Percentiles rank a stretch among this genome's conserved stretches.
Evolutionary conservation across 2,329 filamentous ascomycete genomes (phyloP).

Genomic region (Xylariaceae sp.): DNA sequence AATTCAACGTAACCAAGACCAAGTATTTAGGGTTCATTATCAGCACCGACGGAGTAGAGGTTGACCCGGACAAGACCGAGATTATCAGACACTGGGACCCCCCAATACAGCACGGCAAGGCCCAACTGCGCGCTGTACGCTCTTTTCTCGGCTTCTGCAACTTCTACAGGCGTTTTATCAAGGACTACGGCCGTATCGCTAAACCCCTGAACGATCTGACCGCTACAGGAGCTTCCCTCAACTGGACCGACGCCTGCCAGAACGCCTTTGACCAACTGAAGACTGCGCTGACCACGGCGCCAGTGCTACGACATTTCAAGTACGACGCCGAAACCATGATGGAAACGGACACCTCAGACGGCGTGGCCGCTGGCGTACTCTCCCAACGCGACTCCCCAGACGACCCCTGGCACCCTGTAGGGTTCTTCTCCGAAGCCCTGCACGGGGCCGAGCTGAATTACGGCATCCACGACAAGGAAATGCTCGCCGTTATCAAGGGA

Average conservation of each 20-base stretch:
- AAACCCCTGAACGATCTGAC: background rate
- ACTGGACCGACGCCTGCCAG: background rate
- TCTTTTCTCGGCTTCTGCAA: background rate
- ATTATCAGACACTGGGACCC: background rate
- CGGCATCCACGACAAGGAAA: constrained; percentile 4
- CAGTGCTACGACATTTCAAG: background rate
- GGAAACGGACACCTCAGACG: background rate
- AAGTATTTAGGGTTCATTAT: too few relatives aligned
- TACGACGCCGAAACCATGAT: background rate
- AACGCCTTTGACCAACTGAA: background rate
- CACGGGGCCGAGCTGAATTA: background rate
- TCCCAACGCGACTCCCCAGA: background rate
- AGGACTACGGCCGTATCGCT: background rate
- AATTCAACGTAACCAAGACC: too few relatives aligned
- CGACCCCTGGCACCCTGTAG: background rate
- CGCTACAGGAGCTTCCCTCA: background rate
- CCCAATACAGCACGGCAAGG: background rate
- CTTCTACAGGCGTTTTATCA: background rate
- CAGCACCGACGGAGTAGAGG: too few relatives aligned
- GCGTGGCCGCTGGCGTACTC: background rate
- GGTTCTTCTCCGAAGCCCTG: background rate
- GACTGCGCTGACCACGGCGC: background rate
- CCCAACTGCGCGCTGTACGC: background rate
- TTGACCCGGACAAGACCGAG: too few relatives aligned
- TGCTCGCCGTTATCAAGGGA: background rate